Conservation (phyloP, 2,329 filamentous ascomycete genomes). For the Diaporthe sp. region DNA sequence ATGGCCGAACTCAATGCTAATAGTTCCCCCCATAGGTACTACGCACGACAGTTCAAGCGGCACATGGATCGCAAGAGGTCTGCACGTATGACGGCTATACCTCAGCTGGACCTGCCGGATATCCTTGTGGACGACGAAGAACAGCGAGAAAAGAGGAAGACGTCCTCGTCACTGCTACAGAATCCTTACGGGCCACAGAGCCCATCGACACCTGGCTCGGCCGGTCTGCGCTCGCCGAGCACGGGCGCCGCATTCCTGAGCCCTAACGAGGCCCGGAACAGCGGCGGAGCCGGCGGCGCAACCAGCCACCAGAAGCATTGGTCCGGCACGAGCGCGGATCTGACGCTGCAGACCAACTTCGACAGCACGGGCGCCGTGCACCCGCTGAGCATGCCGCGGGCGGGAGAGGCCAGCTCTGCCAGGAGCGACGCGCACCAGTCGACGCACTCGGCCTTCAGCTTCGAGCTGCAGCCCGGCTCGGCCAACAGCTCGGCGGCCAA, state of each 20-base stretch:
- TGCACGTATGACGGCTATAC: conserved; percentile 82
- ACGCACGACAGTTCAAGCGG: conserved; percentile 85
- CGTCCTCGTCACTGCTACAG: conserved; percentile 38
- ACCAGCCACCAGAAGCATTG: conserved; percentile 57
- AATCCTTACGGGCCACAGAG: conserved; percentile 31
- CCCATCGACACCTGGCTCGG: conserved; percentile 46
- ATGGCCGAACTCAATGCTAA: neutral
- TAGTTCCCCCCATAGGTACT: conserved; percentile 68
- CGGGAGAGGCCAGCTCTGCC: conserved; percentile 52
- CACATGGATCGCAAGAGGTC: conserved; percentile 79
- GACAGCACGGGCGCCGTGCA: conserved; percentile 54
- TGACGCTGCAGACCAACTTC: conserved; percentile 57
- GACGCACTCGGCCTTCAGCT: conserved; percentile 70
- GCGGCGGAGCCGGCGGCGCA: conserved; percentile 45
- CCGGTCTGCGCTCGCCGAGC: conserved; percentile 42
- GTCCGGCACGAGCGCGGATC: conserved; percentile 58
- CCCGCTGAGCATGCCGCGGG: conserved; percentile 68
- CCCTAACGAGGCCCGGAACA: conserved; percentile 53
- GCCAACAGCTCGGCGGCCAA: conserved; percentile 43
- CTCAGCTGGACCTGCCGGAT: conserved; percentile 87
- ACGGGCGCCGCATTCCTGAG: conserved; percentile 51
- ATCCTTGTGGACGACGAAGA: conserved; percentile 89
- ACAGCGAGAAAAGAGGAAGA: conserved; percentile 53
- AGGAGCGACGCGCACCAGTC: conserved; percentile 54
- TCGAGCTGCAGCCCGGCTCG: conserved; percentile 66